phyloP scores from a whole-genome alignment of 2,329 filamentous ascomycete species.

The Mariannaea elegans region DNA sequence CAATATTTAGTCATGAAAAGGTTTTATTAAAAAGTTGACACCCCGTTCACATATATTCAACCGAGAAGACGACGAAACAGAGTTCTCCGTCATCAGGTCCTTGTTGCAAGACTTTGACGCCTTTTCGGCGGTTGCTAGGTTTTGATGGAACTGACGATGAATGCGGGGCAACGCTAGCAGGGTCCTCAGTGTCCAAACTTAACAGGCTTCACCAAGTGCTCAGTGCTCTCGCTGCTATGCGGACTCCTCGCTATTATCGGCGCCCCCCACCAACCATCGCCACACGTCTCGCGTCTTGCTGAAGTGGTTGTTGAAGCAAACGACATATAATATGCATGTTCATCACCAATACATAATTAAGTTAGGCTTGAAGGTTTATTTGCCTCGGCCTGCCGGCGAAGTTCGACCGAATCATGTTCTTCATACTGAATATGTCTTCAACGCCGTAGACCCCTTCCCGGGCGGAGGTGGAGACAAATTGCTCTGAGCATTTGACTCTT shows the following conservation, averaged over 20 bases:
- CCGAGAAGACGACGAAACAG: not conserved
- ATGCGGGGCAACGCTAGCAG: slow-evolving; percentile 24
- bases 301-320: slow-evolving; percentile 10
- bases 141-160: slow-evolving; percentile 8
- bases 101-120: not conserved
- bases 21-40: not conserved
- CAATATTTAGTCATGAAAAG: not conserved
- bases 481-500: slow-evolving; percentile 24
- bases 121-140: not conserved
- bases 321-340: slow-evolving; percentile 3
- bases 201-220: slow-evolving; percentile 3
- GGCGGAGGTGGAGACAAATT: slow-evolving; percentile 18
- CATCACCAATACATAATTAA: not conserved
- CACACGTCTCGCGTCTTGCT: slow-evolving; percentile 16
- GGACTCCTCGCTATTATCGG: not conserved
- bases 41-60: not conserved
- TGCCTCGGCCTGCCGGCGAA: slow-evolving; percentile 12
- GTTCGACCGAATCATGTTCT: not conserved
- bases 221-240: not conserved
- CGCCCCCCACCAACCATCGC: not conserved
- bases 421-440: not conserved
- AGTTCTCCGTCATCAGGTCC: no score
- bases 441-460: not conserved
- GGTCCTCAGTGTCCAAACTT: slow-evolving; percentile 20
- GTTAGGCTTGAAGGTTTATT: not conserved